Percentiles rank a stretch among this genome's conserved stretches.
These are phyloP conservation scores for Cucumis cinereus DNA, from an alignment of 306 rosid species.

Conservation along the genomic window DNA sequence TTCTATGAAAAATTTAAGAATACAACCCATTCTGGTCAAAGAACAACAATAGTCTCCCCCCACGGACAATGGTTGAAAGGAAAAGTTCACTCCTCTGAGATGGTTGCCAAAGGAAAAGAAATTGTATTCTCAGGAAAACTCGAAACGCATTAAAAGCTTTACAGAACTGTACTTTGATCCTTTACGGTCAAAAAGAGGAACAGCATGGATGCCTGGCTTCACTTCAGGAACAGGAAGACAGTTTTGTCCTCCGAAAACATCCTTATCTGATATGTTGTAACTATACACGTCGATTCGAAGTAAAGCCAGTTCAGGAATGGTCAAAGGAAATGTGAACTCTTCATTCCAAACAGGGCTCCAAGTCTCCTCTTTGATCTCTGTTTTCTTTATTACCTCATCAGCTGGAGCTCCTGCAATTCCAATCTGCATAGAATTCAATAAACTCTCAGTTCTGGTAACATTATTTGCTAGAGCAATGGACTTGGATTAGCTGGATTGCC, in stretches of 20 bases:
- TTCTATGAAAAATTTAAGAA: slow-evolving; percentile 1
- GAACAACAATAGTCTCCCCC: not conserved
- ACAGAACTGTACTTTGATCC: slow-evolving; percentile 45
- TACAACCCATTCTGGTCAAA: not conserved
- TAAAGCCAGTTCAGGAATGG: slow-evolving; percentile 73
- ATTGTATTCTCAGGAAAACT: slow-evolving; percentile 23
- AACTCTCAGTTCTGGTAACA: not conserved
- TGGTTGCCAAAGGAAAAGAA: not conserved
- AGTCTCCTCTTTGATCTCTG: slow-evolving; percentile 38
- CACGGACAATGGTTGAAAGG: not conserved
- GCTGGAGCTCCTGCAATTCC: slow-evolving; percentile 53
- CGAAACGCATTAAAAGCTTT: slow-evolving; percentile 47
- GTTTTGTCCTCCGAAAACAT: slow-evolving; percentile 81
- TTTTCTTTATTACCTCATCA: slow-evolving; percentile 39
- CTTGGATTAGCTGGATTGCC: not conserved
- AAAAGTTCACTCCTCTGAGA: slow-evolving; percentile 4
- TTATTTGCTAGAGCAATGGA: not conserved
- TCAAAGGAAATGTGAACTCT: slow-evolving; percentile 57
- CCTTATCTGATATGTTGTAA: slow-evolving; percentile 60
- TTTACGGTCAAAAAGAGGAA: slow-evolving; percentile 51
- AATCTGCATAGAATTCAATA: slow-evolving; percentile 15
- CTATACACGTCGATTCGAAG: slow-evolving; percentile 63
- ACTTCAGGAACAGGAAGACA: slow-evolving; percentile 71
- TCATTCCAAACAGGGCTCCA: slow-evolving; percentile 81
- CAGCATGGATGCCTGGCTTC: slow-evolving; percentile 45